Percentiles rank a stretch among this genome's conserved stretches.
Conservation (phyloP, 495 filamentous ascomycete genomes). For the Hypoxylon trugodes region DNA sequence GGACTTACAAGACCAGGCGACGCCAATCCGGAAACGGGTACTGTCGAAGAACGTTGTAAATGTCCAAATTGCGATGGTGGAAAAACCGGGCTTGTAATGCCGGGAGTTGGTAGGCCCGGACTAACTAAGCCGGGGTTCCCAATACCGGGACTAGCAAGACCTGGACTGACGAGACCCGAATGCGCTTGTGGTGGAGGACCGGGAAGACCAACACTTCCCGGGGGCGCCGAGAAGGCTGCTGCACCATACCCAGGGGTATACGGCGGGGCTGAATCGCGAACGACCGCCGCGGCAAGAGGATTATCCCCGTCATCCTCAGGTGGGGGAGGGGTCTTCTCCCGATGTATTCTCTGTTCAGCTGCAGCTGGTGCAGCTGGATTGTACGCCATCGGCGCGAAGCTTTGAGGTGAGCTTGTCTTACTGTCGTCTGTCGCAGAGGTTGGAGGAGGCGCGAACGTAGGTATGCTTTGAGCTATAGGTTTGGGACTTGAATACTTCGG, state of each 20-base stretch:
- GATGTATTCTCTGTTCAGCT: conserved; percentile 80
- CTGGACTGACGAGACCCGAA: conserved; percentile 29
- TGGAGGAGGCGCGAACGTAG: conserved; percentile 52
- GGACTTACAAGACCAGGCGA: conserved; percentile 48
- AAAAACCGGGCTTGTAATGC: conserved; percentile 49
- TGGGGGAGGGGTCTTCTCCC: conserved; percentile 90
- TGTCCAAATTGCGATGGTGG: conserved; percentile 48
- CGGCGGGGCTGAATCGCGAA: conserved; percentile 65
- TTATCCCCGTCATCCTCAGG: conserved; percentile 74
- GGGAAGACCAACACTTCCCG: conserved; percentile 47
- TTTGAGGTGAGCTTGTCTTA: conserved; percentile 54
- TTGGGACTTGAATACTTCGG: conserved; percentile 57
- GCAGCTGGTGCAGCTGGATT: conserved; percentile 90
- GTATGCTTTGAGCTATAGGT: conserved; percentile 46
- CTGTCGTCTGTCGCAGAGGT: conserved; percentile 45
- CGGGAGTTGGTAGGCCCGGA: conserved; percentile 51
- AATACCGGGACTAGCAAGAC: conserved; percentile 28
- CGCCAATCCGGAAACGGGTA: conserved; percentile 46
- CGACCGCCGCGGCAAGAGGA: conserved; percentile 73
- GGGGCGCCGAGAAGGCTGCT: conserved; percentile 42
- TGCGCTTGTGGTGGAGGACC: conserved; percentile 48
- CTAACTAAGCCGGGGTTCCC: conserved; percentile 42
- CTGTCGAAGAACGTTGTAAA: conserved; percentile 51
- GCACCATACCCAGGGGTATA: conserved; percentile 56
- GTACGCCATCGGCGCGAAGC: conserved; percentile 79